Percentiles rank a stretch among this genome's conserved stretches.
phyloP scores from a whole-genome alignment of 139 green algal species.

The Picochlorum sp. region DNA sequence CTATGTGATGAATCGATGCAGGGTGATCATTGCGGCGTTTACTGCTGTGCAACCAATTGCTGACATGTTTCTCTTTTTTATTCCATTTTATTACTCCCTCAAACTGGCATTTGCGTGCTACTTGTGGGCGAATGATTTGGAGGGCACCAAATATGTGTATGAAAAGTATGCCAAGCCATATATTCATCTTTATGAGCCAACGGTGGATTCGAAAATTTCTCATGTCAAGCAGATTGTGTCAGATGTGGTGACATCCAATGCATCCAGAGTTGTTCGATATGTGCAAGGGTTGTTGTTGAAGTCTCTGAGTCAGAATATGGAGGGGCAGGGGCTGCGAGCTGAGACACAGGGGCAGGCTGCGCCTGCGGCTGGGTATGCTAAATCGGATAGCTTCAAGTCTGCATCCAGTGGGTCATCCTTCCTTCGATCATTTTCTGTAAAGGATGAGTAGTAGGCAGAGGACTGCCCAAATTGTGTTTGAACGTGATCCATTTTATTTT shows the following conservation, averaged over 20 bases:
- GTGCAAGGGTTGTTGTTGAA: constrained; percentile 5
- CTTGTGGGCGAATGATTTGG: constrained; percentile 38
- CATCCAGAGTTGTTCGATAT: constrained; percentile 8
- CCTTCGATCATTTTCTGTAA: not conserved
- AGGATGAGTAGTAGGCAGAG: not conserved
- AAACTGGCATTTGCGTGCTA: constrained; percentile 47
- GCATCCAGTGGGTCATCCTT: not conserved
- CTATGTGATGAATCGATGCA: constrained; percentile 5
- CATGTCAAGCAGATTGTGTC: constrained; percentile 6
- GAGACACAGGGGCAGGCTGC: constrained; percentile 1
- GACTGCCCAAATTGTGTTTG: too few relatives aligned
- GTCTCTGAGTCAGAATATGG: constrained; percentile 2
- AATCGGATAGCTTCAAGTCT: constrained; percentile 12
- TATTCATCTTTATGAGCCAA: constrained; percentile 17
- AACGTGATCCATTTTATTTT: too few relatives aligned
- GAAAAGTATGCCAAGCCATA: constrained; percentile 10
- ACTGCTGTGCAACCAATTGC: constrained; percentile 26
- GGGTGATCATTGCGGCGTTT: constrained; percentile 26
- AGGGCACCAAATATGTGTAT: constrained; percentile 12
- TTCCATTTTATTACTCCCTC: constrained; percentile 49
- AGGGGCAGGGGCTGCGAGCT: not conserved
- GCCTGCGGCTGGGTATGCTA: constrained; percentile 1
- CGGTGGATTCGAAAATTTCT: constrained; percentile 16
- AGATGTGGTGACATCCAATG: constrained; percentile 13
- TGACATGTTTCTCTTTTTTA: constrained; percentile 41